phyloP scores from a whole-genome alignment of 2,329 filamentous ascomycete species.

The Colletotrichum graminicola region DNA sequence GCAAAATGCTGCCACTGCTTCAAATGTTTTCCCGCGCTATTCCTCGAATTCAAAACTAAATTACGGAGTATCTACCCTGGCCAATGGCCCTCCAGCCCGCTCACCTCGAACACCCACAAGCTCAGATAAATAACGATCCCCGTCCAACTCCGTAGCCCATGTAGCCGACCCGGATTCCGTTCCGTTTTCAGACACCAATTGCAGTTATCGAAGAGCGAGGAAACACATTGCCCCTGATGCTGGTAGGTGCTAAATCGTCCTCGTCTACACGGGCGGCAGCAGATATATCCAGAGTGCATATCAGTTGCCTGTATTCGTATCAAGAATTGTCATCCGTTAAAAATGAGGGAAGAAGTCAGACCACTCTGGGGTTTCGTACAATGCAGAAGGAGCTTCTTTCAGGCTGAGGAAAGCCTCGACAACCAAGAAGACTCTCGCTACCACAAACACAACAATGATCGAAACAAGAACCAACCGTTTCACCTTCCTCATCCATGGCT shows the following conservation, averaged over 20 bases:
- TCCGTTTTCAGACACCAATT: background rate
- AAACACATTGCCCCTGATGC: no score
- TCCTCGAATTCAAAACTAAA: background rate
- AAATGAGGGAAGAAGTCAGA: conserved; percentile 46
- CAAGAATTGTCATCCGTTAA: background rate
- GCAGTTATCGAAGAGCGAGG: no score
- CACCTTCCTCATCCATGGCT: conserved; percentile 19
- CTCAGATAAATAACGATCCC: background rate
- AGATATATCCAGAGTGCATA: no score
- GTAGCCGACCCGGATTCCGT: background rate
- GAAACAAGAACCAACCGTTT: conserved; percentile 14
- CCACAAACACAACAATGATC: conserved; percentile 28
- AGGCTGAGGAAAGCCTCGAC: conserved; percentile 46
- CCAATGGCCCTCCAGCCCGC: background rate
- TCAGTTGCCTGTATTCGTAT: background rate
- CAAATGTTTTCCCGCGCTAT: background rate
- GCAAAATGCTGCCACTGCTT: background rate
- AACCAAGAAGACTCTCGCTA: conserved; percentile 44
- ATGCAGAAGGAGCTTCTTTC: conserved; percentile 42
- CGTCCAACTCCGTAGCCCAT: background rate
- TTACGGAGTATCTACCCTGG: background rate
- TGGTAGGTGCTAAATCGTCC: no score
- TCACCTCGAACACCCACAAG: background rate
- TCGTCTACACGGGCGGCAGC: no score
- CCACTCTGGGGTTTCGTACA: conserved; percentile 45